Evolutionary conservation across 371 early-diverging fungal species (phyloP).

Genomic region (Synchytrium microbalum): DNA sequence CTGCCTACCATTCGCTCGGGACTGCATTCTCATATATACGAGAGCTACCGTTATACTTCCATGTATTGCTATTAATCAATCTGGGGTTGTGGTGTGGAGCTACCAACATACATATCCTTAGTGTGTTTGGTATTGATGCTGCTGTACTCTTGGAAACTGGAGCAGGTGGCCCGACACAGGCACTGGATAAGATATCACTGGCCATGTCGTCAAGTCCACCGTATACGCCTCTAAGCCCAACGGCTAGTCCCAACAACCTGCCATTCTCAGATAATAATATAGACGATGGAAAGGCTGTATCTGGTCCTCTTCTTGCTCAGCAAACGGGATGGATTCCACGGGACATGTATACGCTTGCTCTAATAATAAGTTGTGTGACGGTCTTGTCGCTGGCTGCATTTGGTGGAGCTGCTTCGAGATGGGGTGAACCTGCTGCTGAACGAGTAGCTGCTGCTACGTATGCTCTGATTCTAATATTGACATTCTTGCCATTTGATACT

Average conservation of each 20-base stretch:
- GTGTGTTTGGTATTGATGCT: slow-evolving; percentile 51
- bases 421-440: neutral
- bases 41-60: slow-evolving; percentile 52
- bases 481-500: slow-evolving; percentile 48
- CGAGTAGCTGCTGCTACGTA: slow-evolving; percentile 29
- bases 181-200: neutral
- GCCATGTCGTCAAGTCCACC: neutral
- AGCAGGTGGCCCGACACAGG: neutral
- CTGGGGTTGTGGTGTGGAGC: slow-evolving; percentile 73
- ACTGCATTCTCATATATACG: slow-evolving; percentile 5
- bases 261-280: neutral
- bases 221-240: neutral
- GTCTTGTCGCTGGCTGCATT: neutral
- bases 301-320: neutral
- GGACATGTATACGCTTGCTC: neutral
- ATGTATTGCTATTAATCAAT: slow-evolving; percentile 59
- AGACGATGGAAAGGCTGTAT: neutral
- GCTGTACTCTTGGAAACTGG: slow-evolving; percentile 32
- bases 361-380: neutral
- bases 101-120: slow-evolving; percentile 57
- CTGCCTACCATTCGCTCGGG: neutral
- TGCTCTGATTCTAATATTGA: slow-evolving; percentile 34
- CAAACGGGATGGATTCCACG: neutral
- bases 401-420: neutral
- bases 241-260: neutral